These are phyloP conservation scores for Diplogelasinospora grovesii DNA, from an alignment of 495 filamentous ascomycete genomes.

Conservation along the genomic window DNA sequence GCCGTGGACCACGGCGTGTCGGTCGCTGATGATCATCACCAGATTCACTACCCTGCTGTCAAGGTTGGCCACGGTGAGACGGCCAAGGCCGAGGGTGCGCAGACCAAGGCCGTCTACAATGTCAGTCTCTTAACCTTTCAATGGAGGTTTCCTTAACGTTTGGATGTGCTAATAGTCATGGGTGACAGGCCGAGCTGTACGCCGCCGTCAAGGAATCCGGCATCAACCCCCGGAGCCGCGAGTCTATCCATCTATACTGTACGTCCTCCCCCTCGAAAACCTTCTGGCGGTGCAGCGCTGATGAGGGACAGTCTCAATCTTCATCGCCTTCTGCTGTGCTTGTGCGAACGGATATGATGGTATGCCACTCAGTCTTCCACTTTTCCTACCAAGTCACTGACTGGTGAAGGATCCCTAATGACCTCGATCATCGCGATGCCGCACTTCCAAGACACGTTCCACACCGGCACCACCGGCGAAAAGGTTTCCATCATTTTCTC, in stretches of 20 bases:
- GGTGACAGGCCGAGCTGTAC: slow-evolving; percentile 46
- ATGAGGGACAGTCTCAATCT: slow-evolving; percentile 27
- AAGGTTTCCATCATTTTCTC: slow-evolving; percentile 39
- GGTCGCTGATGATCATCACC: slow-evolving; percentile 2
- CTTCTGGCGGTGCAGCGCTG: background rate
- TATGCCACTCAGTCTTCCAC: background rate
- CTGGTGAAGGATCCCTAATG: slow-evolving; percentile 12
- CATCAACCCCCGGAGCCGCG: slow-evolving; percentile 49
- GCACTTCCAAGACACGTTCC: slow-evolving; percentile 32
- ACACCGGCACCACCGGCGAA: slow-evolving; percentile 28
- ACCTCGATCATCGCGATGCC: slow-evolving; percentile 38
- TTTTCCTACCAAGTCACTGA: background rate
- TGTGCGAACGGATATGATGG: slow-evolving; percentile 49
- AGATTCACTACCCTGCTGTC: slow-evolving; percentile 15
- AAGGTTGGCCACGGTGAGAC: slow-evolving; percentile 29
- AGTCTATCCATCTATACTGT: slow-evolving; percentile 51
- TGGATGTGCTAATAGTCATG: background rate
- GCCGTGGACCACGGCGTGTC: slow-evolving; percentile 7
- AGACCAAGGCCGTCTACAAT: slow-evolving; percentile 46
- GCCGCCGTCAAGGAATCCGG: slow-evolving; percentile 51
- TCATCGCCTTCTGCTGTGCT: slow-evolving; percentile 42
- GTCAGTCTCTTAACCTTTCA: slow-evolving; percentile 26
- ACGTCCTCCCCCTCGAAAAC: slow-evolving; percentile 9
- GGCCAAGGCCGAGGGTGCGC: slow-evolving; percentile 31
- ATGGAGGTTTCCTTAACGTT: background rate